Evolutionary conservation across 768 basidiomycete genomes (phyloP).

Genomic region (Steccherinum ochraceum): DNA sequence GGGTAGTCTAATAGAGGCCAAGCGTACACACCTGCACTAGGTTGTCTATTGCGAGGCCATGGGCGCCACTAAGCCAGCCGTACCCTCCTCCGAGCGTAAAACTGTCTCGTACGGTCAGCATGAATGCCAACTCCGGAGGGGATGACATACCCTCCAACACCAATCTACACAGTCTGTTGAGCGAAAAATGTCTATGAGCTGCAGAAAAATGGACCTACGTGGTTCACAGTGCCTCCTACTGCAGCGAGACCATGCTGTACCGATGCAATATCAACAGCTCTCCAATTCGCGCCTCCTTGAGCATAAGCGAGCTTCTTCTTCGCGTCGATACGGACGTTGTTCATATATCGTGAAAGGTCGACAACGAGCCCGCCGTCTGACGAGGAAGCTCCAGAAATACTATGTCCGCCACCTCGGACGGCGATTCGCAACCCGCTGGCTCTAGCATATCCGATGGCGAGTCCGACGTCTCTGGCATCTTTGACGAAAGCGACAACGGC

Average conservation of each 20-base stretch:
- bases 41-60: slow-evolving; percentile 41
- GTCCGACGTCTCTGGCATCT: slow-evolving; percentile 31
- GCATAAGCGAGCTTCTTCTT: slow-evolving; percentile 31
- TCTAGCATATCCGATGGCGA: slow-evolving; percentile 31
- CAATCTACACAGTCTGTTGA: slow-evolving; percentile 29
- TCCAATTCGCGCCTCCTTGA: slow-evolving; percentile 44
- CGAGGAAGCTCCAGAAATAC: slow-evolving; percentile 37
- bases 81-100: slow-evolving; percentile 47
- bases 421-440: slow-evolving; percentile 30
- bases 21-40: slow-evolving; percentile 18
- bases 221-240: slow-evolving; percentile 43
- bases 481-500: slow-evolving; percentile 38
- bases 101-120: no score
- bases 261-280: slow-evolving; percentile 37
- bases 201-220: slow-evolving; percentile 26
- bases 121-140: no score
- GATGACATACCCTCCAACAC: slow-evolving; percentile 43
- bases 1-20: no score
- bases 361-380: slow-evolving; percentile 43
- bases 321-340: slow-evolving; percentile 31
- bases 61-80: slow-evolving; percentile 36
- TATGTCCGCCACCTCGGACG: slow-evolving; percentile 44
- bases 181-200: background rate
- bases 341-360: slow-evolving; percentile 39
- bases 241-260: slow-evolving; percentile 41